These are phyloP conservation scores for Tolypocladium pustulatum DNA, from an alignment of 2,329 filamentous ascomycete genomes.

Conservation along the genomic window DNA sequence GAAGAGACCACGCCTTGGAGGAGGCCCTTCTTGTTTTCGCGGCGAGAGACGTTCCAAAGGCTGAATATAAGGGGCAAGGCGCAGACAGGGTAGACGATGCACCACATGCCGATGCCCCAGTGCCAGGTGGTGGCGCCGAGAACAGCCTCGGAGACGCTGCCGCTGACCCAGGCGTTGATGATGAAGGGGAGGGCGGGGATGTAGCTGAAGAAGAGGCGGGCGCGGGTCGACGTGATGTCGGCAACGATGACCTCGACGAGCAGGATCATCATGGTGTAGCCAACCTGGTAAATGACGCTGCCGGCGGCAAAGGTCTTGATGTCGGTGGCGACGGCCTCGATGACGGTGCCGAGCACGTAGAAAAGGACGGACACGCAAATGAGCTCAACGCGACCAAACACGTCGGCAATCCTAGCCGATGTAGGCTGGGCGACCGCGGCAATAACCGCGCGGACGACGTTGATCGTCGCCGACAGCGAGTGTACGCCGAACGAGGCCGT, in stretches of 20 bases:
- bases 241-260: conserved; percentile 51
- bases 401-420: conserved; percentile 49
- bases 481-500: conserved; percentile 39
- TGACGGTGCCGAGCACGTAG: conserved; percentile 41
- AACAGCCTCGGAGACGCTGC: conserved; percentile 42
- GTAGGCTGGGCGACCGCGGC: conserved; percentile 48
- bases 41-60: conserved; percentile 19
- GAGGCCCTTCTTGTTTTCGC: background rate
- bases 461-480: conserved; percentile 46
- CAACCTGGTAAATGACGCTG: conserved; percentile 45
- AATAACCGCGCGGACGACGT: conserved; percentile 46
- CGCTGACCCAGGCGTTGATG: conserved; percentile 54
- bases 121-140: conserved; percentile 42
- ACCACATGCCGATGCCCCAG: conserved; percentile 57
- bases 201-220: conserved; percentile 51
- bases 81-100: conserved; percentile 47
- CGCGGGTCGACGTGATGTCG: conserved; percentile 48
- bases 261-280: conserved; percentile 46
- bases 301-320: conserved; percentile 42
- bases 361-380: conserved; percentile 44
- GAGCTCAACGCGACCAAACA: conserved; percentile 53
- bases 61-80: conserved; percentile 43
- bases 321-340: conserved; percentile 38
- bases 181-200: conserved; percentile 48
- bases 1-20: conserved; percentile 23